Percentiles rank a stretch among this genome's conserved stretches.
These are phyloP conservation scores for Yamadazyma friedrichii DNA, from an alignment of 1,139 yeast species.

Conservation along the genomic window DNA sequence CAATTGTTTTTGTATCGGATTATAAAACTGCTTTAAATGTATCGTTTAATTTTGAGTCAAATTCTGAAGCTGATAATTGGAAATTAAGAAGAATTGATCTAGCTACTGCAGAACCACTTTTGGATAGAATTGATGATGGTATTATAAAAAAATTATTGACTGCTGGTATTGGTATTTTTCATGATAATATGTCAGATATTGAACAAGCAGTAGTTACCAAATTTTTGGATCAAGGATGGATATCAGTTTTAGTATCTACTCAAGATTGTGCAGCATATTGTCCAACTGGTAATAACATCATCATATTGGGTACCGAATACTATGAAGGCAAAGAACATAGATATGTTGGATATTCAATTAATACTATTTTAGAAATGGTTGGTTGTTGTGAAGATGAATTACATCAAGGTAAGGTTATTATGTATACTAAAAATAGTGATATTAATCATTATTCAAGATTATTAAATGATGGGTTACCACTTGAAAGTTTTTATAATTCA, in stretches of 20 bases:
- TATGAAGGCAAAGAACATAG: constrained; percentile 76
- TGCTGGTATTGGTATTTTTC: constrained; percentile 69
- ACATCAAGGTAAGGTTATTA: constrained; percentile 37
- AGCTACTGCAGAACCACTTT: constrained; percentile 38
- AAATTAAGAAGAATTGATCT: constrained; percentile 23
- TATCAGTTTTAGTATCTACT: constrained; percentile 58
- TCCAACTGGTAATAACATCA: constrained; percentile 55
- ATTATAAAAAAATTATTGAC: constrained; percentile 42
- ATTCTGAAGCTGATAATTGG: constrained; percentile 30
- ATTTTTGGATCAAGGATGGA: constrained; percentile 47
- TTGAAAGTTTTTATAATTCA: constrained; percentile 71
- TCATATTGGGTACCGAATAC: constrained; percentile 69
- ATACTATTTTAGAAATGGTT: constrained; percentile 69
- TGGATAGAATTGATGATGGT: constrained; percentile 47
- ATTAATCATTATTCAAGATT: constrained; percentile 70
- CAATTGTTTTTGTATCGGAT: constrained; percentile 57
- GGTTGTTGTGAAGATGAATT: constrained; percentile 49
- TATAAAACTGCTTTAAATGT: constrained; percentile 56
- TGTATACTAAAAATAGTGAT: constrained; percentile 58
- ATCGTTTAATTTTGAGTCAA: constrained; percentile 42
- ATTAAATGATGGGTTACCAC: constrained; percentile 71
- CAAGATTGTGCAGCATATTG: constrained; percentile 51
- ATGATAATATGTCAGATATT: constrained; percentile 53
- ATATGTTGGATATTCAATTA: constrained; percentile 65
- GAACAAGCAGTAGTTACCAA: constrained; percentile 58